phyloP scores from a whole-genome alignment of 768 basidiomycete species.

The Boletus reticulatus region DNA sequence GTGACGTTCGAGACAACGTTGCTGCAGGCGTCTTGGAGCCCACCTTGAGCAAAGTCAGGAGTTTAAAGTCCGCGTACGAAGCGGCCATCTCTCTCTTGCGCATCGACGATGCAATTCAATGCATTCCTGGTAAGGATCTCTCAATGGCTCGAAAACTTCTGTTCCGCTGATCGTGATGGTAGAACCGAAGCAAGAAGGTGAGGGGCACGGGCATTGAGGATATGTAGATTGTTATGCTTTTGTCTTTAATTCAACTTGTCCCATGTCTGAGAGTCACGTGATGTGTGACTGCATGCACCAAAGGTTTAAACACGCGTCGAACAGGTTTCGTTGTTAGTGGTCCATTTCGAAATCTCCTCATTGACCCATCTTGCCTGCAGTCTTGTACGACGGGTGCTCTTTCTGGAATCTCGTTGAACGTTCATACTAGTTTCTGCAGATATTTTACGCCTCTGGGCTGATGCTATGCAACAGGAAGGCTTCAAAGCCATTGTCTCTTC shows the following conservation, averaged over 20 bases:
- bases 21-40: constrained; percentile 93
- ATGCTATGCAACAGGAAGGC: constrained; percentile 57
- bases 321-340: constrained; percentile 8
- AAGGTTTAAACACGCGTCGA: constrained; percentile 22
- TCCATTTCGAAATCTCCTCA: constrained; percentile 20
- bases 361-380: constrained; percentile 5
- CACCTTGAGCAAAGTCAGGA: constrained; percentile 95
- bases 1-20: constrained; percentile 94
- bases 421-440: constrained; percentile 18
- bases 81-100: constrained; percentile 92
- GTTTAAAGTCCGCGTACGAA: constrained; percentile 95
- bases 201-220: constrained; percentile 70
- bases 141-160: constrained; percentile 3
- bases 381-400: constrained; percentile 8
- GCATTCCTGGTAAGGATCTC: constrained; percentile 67
- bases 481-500: constrained; percentile 29
- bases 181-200: constrained; percentile 73
- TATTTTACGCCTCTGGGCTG: constrained; percentile 33
- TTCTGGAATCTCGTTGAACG: constrained; percentile 10
- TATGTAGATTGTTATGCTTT: constrained; percentile 9
- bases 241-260: background rate
- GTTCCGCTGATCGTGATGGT: constrained; percentile 17
- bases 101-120: constrained; percentile 96
- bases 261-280: constrained; percentile 27
- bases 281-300: constrained; percentile 9